Evolutionary conservation across 2,329 filamentous ascomycete species (phyloP), one percentile per base, ranked within the genome.

Genomic region (Thelonectria rubi): DNA sequence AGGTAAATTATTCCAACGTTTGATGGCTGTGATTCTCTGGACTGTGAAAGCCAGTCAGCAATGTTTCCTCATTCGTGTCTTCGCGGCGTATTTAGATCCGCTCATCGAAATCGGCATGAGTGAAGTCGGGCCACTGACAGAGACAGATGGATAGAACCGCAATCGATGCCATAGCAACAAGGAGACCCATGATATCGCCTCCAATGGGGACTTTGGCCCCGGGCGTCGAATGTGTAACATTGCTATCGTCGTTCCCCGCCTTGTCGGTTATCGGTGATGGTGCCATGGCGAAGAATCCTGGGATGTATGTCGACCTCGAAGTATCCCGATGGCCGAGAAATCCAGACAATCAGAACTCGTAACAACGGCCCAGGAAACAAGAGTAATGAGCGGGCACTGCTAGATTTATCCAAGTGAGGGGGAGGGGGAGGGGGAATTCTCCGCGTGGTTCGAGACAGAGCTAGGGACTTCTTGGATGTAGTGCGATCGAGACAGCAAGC

Each of bases 1-100:
- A 2, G 81, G 80, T 32, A 83, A 63, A 55, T 74, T 76, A 34
- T 64, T 68, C 80, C 80, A 82, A 6, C 67, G 63, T 61, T 72
- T 79, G 43, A 81, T 74, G 10, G 69, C 74, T 18, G 75, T 65
- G 11, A 73, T 67, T 63, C 79, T 75, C 50, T 80, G 76, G 15
- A 74, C 79, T 81, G 40, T 43, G 17, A 17, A 5, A 10, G 8
- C 15, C 40, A 10, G 48, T 71, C 24, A 71, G 55, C 43, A 47
- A 17, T 21, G 15, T 39, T 3, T 18, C 17, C 34, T 14, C 3
- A 26, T 17, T 12, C 24, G 24, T 5, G 17, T 40, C 10, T 17
- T 18, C 42, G 15, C 8, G 7, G 1, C 3, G 11, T 21, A 15
- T 11, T 46, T 9, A n/a, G 47, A 39, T 9, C 18, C 17, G 24